A percentile compares a stretch with the other conserved stretches of the same genome.
phyloP scores from a whole-genome alignment of 1,139 yeast genomes.

The Magnusiomyces suaveolens region DNA sequence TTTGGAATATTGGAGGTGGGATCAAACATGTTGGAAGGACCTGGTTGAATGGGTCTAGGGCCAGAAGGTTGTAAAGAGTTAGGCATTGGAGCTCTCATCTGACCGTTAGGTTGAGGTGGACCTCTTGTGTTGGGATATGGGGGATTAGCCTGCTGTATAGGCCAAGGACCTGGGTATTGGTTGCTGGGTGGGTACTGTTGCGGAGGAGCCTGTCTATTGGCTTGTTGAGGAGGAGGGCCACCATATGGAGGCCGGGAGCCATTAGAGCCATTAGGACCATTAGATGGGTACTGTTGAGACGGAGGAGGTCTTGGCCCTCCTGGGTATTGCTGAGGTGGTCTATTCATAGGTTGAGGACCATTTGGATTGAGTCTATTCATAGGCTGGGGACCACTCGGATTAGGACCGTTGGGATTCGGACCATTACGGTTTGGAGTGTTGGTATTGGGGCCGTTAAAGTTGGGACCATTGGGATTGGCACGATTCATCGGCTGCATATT shows the following conservation, averaged over 20 bases:
- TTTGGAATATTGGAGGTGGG: not conserved
- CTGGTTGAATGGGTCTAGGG: not conserved
- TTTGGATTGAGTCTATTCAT: not conserved
- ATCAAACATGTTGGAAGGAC: not conserved
- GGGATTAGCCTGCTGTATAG: not conserved
- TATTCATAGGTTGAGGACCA: not conserved
- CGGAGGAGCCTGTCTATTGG: not conserved
- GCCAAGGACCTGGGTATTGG: not conserved
- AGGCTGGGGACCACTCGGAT: not conserved
- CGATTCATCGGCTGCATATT: too few relatives aligned
- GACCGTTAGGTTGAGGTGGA: not conserved
- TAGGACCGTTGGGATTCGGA: not conserved
- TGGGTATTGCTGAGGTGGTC: not conserved
- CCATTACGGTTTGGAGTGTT: too few relatives aligned
- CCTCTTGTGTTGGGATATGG: not conserved
- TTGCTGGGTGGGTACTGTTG: not conserved
- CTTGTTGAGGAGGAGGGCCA: not conserved
- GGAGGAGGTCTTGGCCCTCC: not conserved
- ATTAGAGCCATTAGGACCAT: not conserved
- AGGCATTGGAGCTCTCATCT: not conserved
- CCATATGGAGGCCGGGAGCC: not conserved
- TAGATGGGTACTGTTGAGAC: not conserved
- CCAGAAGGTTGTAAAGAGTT: not conserved
- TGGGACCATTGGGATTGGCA: too few relatives aligned
- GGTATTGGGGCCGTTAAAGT: slow-evolving; percentile 46